Conservation (phyloP, 352 stramenopile species). For the Pythium dissimile region DNA sequence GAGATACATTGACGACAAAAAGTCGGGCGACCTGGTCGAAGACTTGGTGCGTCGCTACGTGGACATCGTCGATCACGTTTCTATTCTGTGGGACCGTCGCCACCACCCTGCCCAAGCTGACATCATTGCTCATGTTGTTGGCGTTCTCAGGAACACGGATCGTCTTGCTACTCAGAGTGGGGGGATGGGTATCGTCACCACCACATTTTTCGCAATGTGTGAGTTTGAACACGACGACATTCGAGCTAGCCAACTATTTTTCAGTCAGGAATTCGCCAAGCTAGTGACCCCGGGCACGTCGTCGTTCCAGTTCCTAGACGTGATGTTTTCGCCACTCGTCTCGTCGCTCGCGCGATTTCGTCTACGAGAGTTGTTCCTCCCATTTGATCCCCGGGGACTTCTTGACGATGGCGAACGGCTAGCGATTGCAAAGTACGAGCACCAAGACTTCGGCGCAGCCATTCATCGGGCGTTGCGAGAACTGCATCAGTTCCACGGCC, state of each 20-base stretch:
- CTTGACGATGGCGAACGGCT: constrained; percentile 21
- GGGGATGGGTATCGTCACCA: background rate
- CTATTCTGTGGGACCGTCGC: background rate
- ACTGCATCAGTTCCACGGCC: constrained; percentile 33
- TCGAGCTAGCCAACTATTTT: constrained; percentile 29
- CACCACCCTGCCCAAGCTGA: background rate
- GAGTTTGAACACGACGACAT: constrained; percentile 10
- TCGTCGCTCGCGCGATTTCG: constrained; percentile 60
- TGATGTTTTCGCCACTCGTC: constrained; percentile 45
- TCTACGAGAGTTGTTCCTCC: constrained; percentile 61
- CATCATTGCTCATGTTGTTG: constrained; percentile 2
- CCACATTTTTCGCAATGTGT: constrained; percentile 8
- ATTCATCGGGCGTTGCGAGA: constrained; percentile 65
- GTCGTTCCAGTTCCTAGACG: constrained; percentile 34
- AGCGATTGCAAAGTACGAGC: constrained; percentile 45
- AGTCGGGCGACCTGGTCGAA: constrained; percentile 40
- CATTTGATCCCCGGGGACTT: constrained; percentile 34
- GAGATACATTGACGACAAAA: constrained; percentile 47
- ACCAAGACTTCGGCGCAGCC: constrained; percentile 78
- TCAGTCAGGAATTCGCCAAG: constrained; percentile 43
- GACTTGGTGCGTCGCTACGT: constrained; percentile 39
- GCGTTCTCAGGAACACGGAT: constrained; percentile 8
- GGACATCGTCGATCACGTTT: constrained; percentile 29
- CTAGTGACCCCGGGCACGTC: constrained; percentile 9
- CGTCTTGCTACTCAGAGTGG: constrained; percentile 4